Evolutionary conservation across 257 asterid genomes (phyloP).

Genomic region (Capsicum pubescens): DNA sequence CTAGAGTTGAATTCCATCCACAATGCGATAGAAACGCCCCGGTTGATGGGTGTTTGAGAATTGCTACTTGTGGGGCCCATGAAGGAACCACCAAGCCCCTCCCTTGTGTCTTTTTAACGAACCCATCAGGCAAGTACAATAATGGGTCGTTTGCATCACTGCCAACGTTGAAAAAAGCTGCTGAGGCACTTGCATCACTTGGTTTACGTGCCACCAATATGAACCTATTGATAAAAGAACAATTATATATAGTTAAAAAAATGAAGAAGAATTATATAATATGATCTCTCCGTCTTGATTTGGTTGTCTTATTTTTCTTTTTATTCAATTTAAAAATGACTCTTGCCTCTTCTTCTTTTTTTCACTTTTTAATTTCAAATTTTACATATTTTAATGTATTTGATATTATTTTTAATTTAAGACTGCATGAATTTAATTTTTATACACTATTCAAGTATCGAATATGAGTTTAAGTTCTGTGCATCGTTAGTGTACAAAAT

Average conservation of each 20-base stretch:
- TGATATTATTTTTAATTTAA: too few relatives aligned
- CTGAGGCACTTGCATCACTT: constrained; percentile 32
- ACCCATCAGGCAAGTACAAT: constrained; percentile 44
- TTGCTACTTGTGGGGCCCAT: constrained; percentile 51
- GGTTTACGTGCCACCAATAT: constrained; percentile 52
- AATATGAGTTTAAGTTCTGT: too few relatives aligned
- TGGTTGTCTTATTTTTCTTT: too few relatives aligned
- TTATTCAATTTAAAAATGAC: too few relatives aligned
- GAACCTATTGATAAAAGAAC: constrained; percentile 32
- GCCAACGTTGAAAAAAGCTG: constrained; percentile 37
- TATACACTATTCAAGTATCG: too few relatives aligned
- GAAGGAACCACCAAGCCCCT: constrained; percentile 43
- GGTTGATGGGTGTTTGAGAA: constrained; percentile 45
- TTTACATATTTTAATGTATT: too few relatives aligned
- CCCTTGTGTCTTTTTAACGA: constrained; percentile 30
- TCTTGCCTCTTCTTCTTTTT: too few relatives aligned
- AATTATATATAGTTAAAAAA: not conserved
- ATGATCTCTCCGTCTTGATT: too few relatives aligned
- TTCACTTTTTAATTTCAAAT: too few relatives aligned
- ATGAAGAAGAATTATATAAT: too few relatives aligned
- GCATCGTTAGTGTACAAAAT: too few relatives aligned
- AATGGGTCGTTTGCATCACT: constrained; percentile 31
- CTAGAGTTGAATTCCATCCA: constrained; percentile 61
- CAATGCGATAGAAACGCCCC: constrained; percentile 53
- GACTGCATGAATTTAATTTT: too few relatives aligned